These are phyloP conservation scores for Austroboletus eburneus DNA, from an alignment of 768 basidiomycete species.

Conservation along the genomic window DNA sequence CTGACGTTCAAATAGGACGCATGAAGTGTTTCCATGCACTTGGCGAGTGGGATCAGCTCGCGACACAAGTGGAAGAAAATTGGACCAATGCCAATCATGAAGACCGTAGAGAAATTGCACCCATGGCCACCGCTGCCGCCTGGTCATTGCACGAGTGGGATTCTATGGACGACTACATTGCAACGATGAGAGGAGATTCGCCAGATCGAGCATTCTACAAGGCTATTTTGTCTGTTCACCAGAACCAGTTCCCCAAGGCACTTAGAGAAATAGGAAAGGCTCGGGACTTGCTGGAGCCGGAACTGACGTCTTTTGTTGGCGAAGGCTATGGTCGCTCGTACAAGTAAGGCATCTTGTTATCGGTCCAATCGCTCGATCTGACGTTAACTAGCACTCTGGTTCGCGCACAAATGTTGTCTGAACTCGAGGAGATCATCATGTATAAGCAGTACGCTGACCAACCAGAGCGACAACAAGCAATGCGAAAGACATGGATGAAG, in stretches of 20 bases:
- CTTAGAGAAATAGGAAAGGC: slow-evolving; percentile 87
- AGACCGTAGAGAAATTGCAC: slow-evolving; percentile 86
- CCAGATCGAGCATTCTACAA: slow-evolving; percentile 94
- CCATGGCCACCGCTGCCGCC: slow-evolving; percentile 94
- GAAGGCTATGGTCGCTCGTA: slow-evolving; percentile 98
- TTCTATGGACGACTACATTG: slow-evolving; percentile 95
- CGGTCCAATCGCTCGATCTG: slow-evolving; percentile 7
- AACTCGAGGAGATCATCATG: slow-evolving; percentile 94
- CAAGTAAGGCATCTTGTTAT: slow-evolving; percentile 56
- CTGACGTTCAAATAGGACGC: slow-evolving; percentile 78
- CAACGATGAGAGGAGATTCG: slow-evolving; percentile 88
- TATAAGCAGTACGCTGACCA: slow-evolving; percentile 96
- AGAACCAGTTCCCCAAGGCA: slow-evolving; percentile 93
- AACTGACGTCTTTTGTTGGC: slow-evolving; percentile 86
- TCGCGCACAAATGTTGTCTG: slow-evolving; percentile 96
- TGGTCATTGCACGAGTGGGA: slow-evolving; percentile 99
- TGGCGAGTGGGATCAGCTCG: slow-evolving; percentile 95
- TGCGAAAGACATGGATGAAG: slow-evolving; percentile 97
- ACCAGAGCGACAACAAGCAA: slow-evolving; percentile 84
- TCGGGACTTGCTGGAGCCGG: slow-evolving; percentile 86
- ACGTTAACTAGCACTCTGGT: slow-evolving; percentile 73
- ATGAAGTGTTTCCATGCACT: slow-evolving; percentile 97
- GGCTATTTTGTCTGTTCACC: slow-evolving; percentile 92
- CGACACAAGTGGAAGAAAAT: slow-evolving; percentile 78
- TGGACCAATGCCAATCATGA: slow-evolving; percentile 84